Conservation (phyloP, 2,329 filamentous ascomycete genomes). For the Trichoderma koningii region DNA sequence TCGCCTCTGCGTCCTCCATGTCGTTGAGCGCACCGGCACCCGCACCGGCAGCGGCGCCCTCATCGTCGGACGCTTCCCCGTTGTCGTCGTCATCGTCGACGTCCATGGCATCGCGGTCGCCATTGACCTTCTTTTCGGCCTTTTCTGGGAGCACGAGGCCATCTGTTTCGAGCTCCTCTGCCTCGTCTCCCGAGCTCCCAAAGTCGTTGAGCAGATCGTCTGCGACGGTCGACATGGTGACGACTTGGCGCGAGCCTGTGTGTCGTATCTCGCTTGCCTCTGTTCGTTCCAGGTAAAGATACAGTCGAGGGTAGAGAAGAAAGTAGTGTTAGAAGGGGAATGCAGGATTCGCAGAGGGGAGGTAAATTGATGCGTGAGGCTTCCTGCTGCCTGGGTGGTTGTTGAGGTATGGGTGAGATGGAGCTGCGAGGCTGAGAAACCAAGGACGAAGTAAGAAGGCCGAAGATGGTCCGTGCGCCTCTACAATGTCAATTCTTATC, state of each 20-base stretch:
- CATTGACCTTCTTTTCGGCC: constrained; percentile 44
- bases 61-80: constrained; percentile 59
- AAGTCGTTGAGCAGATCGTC: constrained; percentile 86
- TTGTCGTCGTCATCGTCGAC: constrained; percentile 49
- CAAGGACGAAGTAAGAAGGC: constrained; percentile 19
- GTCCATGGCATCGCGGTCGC: constrained; percentile 52
- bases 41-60: constrained; percentile 32
- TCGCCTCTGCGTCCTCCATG: constrained; percentile 65
- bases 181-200: constrained; percentile 69
- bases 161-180: constrained; percentile 61
- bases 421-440: constrained; percentile 34
- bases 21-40: constrained; percentile 57
- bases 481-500: constrained; percentile 23
- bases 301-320: background rate
- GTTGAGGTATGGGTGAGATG: background rate
- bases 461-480: constrained; percentile 29
- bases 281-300: background rate
- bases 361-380: constrained; percentile 26
- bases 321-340: background rate
- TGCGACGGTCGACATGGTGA: constrained; percentile 80
- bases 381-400: constrained; percentile 19
- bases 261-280: background rate
- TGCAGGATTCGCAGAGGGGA: background rate
- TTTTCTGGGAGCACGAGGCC: constrained; percentile 48
- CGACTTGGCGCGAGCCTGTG: constrained; percentile 23